These are phyloP conservation scores for Fusarium begoniae DNA, from an alignment of 2,329 filamentous ascomycete genomes.

Conservation along the genomic window DNA sequence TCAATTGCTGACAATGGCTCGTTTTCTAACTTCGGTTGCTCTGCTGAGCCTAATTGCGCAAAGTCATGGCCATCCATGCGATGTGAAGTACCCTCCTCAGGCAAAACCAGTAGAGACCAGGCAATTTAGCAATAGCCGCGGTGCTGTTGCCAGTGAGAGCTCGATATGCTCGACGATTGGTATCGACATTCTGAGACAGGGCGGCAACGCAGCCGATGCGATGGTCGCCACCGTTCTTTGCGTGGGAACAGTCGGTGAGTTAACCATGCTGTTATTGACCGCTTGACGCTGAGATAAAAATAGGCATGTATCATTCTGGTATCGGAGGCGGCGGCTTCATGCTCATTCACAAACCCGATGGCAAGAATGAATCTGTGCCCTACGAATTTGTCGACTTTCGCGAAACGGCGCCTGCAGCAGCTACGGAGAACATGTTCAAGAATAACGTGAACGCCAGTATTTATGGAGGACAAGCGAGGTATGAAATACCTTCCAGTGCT, in stretches of 20 bases:
- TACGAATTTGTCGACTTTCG: slow-evolving; percentile 89
- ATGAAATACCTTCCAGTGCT: slow-evolving; percentile 47
- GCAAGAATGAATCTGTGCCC: slow-evolving; percentile 45
- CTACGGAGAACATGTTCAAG: slow-evolving; percentile 83
- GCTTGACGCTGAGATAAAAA: neutral
- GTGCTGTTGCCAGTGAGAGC: slow-evolving; percentile 70
- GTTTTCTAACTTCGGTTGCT: neutral
- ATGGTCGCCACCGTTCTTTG: slow-evolving; percentile 72
- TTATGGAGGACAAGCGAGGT: slow-evolving; percentile 75
- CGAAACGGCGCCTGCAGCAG: slow-evolving; percentile 82
- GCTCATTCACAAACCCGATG: slow-evolving; percentile 71
- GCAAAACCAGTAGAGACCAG: slow-evolving; percentile 2
- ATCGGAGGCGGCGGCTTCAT: slow-evolving; percentile 84
- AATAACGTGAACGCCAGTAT: slow-evolving; percentile 72
- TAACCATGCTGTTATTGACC: rapidly evolving
- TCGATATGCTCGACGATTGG: slow-evolving; percentile 63
- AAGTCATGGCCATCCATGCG: slow-evolving; percentile 5
- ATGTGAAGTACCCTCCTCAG: slow-evolving; percentile 16
- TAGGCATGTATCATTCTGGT: slow-evolving; percentile 71
- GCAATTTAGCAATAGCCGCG: slow-evolving; percentile 45
- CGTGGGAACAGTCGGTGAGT: slow-evolving; percentile 63
- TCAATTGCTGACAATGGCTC: neutral
- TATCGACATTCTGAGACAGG: slow-evolving; percentile 62
- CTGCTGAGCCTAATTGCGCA: slow-evolving; percentile 13
- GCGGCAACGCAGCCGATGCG: slow-evolving; percentile 74